These are phyloP conservation scores for Alternaria tenuissima DNA, from an alignment of 2,329 filamentous ascomycete species.

Conservation along the genomic window DNA sequence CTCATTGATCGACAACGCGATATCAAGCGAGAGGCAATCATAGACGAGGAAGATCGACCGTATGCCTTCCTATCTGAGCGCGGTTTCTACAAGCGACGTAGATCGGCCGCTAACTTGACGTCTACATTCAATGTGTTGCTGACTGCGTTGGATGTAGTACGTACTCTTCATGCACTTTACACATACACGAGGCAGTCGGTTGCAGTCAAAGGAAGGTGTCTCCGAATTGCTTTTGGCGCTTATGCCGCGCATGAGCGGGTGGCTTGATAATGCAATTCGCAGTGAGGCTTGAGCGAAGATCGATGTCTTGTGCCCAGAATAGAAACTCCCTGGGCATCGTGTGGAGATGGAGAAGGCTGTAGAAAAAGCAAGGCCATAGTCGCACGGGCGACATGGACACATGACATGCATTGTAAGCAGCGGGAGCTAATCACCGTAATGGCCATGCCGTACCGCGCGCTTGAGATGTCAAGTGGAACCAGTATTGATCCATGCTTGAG, in stretches of 20 bases:
- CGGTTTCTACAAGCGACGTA: not conserved
- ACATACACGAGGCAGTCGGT: not conserved
- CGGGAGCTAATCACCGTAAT: not conserved
- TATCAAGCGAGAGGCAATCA: not conserved
- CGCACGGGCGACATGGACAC: not conserved
- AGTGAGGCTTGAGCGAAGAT: not conserved
- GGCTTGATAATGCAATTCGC: not conserved
- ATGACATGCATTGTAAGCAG: not conserved
- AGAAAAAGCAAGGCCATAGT: not conserved
- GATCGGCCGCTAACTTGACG: slow-evolving; percentile 3
- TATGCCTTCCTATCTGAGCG: not conserved
- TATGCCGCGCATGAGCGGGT: not conserved
- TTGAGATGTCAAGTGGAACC: not conserved
- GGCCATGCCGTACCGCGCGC: not conserved
- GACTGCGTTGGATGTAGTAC: not conserved
- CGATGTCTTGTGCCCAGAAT: not conserved
- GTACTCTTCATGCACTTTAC: not conserved
- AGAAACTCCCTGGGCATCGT: not conserved
- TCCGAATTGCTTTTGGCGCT: not conserved
- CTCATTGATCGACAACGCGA: slow-evolving; percentile 2
- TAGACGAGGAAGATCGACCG: slow-evolving; percentile 5
- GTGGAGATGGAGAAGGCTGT: not conserved
- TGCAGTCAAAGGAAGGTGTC: not conserved
- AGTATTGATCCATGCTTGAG: not conserved
- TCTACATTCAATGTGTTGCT: not conserved